Conservation (phyloP, 1,284 basidiomycete species). For the Ceratobasidium sp. region DNA sequence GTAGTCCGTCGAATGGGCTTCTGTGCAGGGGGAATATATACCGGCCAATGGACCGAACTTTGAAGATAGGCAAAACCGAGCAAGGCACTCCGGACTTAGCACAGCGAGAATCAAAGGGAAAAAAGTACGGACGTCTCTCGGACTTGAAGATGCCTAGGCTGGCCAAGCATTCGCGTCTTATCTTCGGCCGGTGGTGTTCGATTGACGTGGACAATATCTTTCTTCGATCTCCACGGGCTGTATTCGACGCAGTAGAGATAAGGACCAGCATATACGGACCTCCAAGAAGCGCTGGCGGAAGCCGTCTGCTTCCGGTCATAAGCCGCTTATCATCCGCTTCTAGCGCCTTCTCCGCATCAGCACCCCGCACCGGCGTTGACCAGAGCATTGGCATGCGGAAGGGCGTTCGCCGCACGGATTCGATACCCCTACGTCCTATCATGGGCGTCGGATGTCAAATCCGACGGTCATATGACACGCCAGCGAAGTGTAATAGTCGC, state of each 20-base stretch:
- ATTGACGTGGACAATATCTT: not conserved
- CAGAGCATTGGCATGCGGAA: no score
- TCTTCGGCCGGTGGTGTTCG: slow-evolving; percentile 17
- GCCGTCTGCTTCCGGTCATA: not conserved
- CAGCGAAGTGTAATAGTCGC: not conserved
- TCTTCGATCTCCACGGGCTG: not conserved
- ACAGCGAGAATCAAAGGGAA: not conserved
- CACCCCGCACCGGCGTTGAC: not conserved
- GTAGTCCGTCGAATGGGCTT: not conserved
- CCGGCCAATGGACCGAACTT: not conserved
- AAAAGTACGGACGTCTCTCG: not conserved
- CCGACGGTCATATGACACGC: not conserved
- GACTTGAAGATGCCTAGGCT: not conserved
- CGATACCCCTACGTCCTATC: slow-evolving; percentile 26
- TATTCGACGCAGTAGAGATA: slow-evolving; percentile 17
- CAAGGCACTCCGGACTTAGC: not conserved
- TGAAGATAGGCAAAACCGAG: not conserved
- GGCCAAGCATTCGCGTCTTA: not conserved
- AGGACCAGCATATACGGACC: not conserved
- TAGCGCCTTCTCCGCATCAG: not conserved
- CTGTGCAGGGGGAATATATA: not conserved
- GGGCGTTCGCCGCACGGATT: not conserved
- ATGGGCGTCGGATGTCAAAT: slow-evolving; percentile 6
- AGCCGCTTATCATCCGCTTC: not conserved
- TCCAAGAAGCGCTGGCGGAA: slow-evolving; percentile 16